Base-by-base conservation (phyloP, 805 yeast species). In the Teunomyces aglyptinius region DNA sequence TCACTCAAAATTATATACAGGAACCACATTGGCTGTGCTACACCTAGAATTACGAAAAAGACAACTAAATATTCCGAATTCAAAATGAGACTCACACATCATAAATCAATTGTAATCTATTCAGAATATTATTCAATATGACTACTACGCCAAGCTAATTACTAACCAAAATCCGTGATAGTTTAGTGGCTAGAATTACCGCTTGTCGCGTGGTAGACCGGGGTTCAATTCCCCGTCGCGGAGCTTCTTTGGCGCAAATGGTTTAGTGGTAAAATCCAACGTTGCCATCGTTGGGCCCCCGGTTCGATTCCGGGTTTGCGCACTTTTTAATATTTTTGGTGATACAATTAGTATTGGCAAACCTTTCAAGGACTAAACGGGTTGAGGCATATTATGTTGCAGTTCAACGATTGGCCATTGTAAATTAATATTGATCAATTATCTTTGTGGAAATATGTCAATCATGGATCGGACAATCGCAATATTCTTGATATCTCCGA, bases 301-400 rank as follows among this genome's bases (percentile, higher is more conserved):
- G 48, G 41, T 45, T 45, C 48, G 48, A 45, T 45, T 45, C 48
- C 48, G 48, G 48, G 44, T 39, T 45, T 45, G 48, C 48, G 48
- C 48, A 45, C 4, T 40, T 24, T 20, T 44, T 28, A 35, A 11
- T 35, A 2, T 36, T 11, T 20, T 3, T 13, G 3, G 5, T 19
- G 27, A 5, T 19, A 22, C 6, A 18, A 5, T 27, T 19, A 3
- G 20, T 4, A 19, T 3, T 19, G 20, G 20, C 5, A 19, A 4
- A 19, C 20, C 20, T 5, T 19, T 19, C 20, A 4, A 4, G 20
- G 5, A 19, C 20, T 19, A 5, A 19, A n/a, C n/a, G n/a, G n/a
- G n/a, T n/a, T 19, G 20, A 20, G 24, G 24, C 24, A 20, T 5
- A 20, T 6, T 6, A 20, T 20, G 24, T 20, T 7, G 8, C 24